Conservation (phyloP, 2,329 filamentous ascomycete species). For the Trichoderma guizhouense region DNA sequence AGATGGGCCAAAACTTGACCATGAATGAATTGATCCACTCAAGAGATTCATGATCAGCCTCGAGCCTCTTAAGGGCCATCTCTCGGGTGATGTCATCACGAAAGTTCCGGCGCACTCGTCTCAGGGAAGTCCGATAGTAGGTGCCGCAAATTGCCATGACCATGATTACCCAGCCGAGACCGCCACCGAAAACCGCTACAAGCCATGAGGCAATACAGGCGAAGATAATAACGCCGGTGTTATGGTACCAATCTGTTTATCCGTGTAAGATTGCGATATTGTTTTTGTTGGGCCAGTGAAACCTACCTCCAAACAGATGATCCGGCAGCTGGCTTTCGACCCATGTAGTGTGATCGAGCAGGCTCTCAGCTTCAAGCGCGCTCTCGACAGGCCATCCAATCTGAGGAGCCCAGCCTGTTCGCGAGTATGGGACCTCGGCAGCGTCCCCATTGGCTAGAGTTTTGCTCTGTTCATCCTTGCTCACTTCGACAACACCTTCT, state of each 20-base stretch:
- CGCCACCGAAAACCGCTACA: constrained; percentile 82
- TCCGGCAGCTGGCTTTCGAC: constrained; percentile 82
- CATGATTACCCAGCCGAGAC: constrained; percentile 87
- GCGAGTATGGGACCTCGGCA: constrained; percentile 43
- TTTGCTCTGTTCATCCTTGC: constrained; percentile 49
- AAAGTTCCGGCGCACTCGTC: constrained; percentile 91
- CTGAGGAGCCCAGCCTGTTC: constrained; percentile 83
- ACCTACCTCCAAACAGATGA: constrained; percentile 79
- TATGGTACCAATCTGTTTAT: constrained; percentile 91
- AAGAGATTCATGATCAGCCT: constrained; percentile 85
- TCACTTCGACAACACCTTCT: constrained; percentile 59
- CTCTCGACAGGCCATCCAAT: constrained; percentile 69
- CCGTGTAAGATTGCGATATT: not conserved
- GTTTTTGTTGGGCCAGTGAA: not conserved
- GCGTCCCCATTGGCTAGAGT: constrained; percentile 49
- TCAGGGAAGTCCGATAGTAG: constrained; percentile 94
- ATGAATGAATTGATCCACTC: constrained; percentile 99
- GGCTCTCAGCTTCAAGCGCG: constrained; percentile 57
- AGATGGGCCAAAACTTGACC: constrained; percentile 99
- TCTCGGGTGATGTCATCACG: constrained; percentile 90
- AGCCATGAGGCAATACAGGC: constrained; percentile 89
- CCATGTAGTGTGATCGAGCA: constrained; percentile 85
- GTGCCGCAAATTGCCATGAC: constrained; percentile 90
- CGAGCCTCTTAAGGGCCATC: constrained; percentile 79
- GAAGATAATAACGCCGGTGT: constrained; percentile 89